A percentile compares a stretch with the other conserved stretches of the same genome.
These are phyloP conservation scores for Teunomyces lycoperdinae DNA, from an alignment of 805 yeast genomes.

Conservation along the genomic window DNA sequence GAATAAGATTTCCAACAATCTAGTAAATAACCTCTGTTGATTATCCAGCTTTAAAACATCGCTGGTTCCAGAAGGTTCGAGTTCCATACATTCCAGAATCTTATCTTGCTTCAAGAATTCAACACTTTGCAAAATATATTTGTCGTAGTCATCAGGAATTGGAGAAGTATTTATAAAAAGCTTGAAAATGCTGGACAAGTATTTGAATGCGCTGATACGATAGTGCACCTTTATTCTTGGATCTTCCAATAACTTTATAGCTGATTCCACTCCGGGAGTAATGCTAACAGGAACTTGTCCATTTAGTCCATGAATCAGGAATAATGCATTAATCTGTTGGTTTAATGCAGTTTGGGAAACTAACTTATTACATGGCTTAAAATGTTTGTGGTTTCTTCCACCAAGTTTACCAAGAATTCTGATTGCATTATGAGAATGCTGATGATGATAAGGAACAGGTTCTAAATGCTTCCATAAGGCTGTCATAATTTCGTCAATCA, in stretches of 20 bases:
- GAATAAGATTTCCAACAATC: constrained; percentile 68
- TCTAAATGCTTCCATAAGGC: constrained; percentile 88
- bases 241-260: constrained; percentile 72
- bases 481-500: constrained; percentile 87
- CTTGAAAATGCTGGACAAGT: constrained; percentile 62
- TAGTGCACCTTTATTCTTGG: constrained; percentile 61
- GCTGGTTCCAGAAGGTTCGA: constrained; percentile 42
- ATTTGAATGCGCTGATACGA: constrained; percentile 73
- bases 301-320: constrained; percentile 67
- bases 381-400: constrained; percentile 87
- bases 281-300: constrained; percentile 65
- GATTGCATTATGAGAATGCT: constrained; percentile 91
- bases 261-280: constrained; percentile 80
- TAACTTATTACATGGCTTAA: constrained; percentile 72
- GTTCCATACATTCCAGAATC: constrained; percentile 24
- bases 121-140: constrained; percentile 50
- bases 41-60: constrained; percentile 50
- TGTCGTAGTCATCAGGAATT: constrained; percentile 42
- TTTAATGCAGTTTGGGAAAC: constrained; percentile 52
- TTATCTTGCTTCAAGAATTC: constrained; percentile 41
- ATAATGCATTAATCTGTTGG: constrained; percentile 66
- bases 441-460: constrained; percentile 93
- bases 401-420: constrained; percentile 93
- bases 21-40: constrained; percentile 64
- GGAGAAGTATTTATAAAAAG: constrained; percentile 60